Evolutionary conservation across 306 rosid genomes (phyloP).

Genomic region (Corylus avellana): DNA sequence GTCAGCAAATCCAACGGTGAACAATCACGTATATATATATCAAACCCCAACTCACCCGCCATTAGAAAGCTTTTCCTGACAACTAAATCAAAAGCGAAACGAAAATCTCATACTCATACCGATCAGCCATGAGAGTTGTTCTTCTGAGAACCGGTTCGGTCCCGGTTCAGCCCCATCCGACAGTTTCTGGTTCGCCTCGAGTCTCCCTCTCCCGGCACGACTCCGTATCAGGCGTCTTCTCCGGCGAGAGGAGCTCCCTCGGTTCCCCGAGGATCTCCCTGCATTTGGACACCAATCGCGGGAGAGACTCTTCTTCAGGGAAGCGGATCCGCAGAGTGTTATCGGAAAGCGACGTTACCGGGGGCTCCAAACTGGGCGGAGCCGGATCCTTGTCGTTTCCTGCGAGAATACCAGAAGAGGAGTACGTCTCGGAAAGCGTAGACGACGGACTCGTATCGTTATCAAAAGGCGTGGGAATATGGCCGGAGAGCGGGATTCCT

Average conservation of each 20-base stretch:
- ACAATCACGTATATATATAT: not conserved
- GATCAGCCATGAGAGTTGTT: conserved; percentile 43
- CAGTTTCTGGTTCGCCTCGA: conserved; percentile 32
- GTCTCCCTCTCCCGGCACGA: conserved; percentile 33
- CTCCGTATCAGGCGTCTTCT: conserved; percentile 33
- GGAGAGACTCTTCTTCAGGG: not conserved
- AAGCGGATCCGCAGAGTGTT: conserved; percentile 32
- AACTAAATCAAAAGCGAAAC: not conserved
- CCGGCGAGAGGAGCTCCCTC: conserved; percentile 24
- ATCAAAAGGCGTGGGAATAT: not conserved
- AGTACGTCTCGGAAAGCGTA: not conserved
- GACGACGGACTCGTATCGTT: not conserved
- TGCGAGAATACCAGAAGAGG: conserved; percentile 36
- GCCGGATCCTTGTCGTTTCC: conserved; percentile 29
- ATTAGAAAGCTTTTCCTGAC: not conserved
- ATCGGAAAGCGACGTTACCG: conserved; percentile 37
- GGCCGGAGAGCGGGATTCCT: conserved; percentile 25
- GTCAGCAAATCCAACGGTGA: conserved; percentile 31
- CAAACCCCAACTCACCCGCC: not conserved
- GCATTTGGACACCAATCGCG: conserved; percentile 35
- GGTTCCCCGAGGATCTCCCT: conserved; percentile 45
- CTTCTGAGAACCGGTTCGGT: conserved; percentile 65
- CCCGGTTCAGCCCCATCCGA: conserved; percentile 29
- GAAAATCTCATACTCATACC: not conserved
- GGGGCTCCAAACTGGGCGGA: conserved; percentile 24